Evolutionary conservation across 305 asterid species (phyloP), one percentile per base, ranked within the genome.

Genomic region (Fraxinus latifolia): DNA sequence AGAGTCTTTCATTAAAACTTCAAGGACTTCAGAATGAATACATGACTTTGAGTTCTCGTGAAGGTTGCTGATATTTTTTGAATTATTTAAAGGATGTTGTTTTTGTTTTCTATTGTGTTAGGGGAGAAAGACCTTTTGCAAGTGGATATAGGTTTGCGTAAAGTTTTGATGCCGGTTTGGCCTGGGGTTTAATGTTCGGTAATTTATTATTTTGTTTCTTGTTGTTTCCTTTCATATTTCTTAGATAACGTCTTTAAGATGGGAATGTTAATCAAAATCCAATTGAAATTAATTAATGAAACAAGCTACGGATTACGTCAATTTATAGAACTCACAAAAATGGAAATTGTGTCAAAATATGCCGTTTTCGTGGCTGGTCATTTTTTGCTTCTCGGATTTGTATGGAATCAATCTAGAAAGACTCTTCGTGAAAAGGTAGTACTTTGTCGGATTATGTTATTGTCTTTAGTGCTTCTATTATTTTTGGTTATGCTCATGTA

Each of bases 151-250:
- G 17, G 58, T 4, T n/a, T 34, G 60, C 19, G 36, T 79, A 42
- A 33, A 36, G 14, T 62, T 85, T 77, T 79, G 23, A 42, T 67
- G 62, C 55, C 72, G 81, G 25, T 39, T 31, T 62, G 60, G 60
- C 2, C 27, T 11, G 4, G 74, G 78, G 36, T 77, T n/a, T 31
- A 73, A 79, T 58, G 65, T 77, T 74, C 39, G 60, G 78, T 85
- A 77, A 72, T 82, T 79, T 62, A 32, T 73, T 85, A 81, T 53
- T 21, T 44, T 71, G 4, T 29, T 83, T 74, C 70, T 85, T 79
- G 23, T 58, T 7, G 23, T 37, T 1, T 2, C 47, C 58, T 75
- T 72, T 33, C 27, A 25, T 15, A 31, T 33, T 37, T 42, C 62
- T 65, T 55, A 21, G 31, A 33, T 15, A 39, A 27, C 36, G 25